Conservation (phyloP, 306 rosid species). For the Pyrus communis region DNA sequence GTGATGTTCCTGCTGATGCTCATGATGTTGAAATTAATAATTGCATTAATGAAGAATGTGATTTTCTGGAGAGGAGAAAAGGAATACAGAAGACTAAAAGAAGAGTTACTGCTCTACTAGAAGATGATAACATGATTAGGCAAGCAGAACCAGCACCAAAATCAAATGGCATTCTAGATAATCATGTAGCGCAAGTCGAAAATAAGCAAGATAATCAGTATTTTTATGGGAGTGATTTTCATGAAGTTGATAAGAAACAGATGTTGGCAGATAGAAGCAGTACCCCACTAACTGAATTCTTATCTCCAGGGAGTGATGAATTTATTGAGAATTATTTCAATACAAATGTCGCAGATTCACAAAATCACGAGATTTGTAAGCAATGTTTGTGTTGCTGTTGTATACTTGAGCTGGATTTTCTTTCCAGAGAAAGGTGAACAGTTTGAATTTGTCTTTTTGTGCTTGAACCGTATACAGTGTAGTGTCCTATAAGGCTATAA, state of each 20-base stretch:
- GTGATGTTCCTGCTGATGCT: constrained; percentile 31
- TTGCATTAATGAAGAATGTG: constrained; percentile 29
- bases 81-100: constrained; percentile 52
- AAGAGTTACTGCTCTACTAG: constrained; percentile 47
- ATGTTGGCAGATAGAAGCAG: constrained; percentile 15
- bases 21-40: constrained; percentile 19
- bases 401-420: constrained; percentile 44
- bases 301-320: constrained; percentile 22
- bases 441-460: not conserved
- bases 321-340: constrained; percentile 57
- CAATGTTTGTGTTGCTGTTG: constrained; percentile 49
- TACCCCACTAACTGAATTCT: constrained; percentile 14
- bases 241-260: constrained; percentile 13
- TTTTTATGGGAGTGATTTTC: not conserved
- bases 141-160: constrained; percentile 9
- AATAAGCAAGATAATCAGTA: constrained; percentile 12
- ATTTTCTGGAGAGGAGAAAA: constrained; percentile 41
- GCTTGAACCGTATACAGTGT: not conserved
- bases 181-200: constrained; percentile 22
- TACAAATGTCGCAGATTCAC: constrained; percentile 50
- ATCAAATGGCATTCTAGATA: constrained; percentile 27
- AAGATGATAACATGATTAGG: constrained; percentile 28
- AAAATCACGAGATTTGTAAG: constrained; percentile 52
- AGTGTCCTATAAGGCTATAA: not conserved
- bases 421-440: constrained; percentile 50